Conservation (phyloP, 2,329 filamentous ascomycete species). For the Waltergamsia citrina region DNA sequence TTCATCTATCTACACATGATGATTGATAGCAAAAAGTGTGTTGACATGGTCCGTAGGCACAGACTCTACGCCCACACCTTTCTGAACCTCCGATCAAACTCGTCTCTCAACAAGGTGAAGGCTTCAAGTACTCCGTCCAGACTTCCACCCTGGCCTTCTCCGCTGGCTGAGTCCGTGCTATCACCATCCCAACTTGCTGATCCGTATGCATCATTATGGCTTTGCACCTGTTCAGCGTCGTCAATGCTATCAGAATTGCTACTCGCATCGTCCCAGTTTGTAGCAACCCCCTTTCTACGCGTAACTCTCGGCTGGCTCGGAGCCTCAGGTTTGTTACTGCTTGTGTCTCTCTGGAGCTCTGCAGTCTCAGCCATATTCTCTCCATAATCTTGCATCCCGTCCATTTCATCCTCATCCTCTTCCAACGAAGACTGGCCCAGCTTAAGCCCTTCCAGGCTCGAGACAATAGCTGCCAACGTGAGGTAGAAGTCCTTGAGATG, state of each 20-base stretch:
- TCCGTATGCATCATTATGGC: slow-evolving; percentile 37
- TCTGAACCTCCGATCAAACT: slow-evolving; percentile 56
- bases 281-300: no score
- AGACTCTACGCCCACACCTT: slow-evolving; percentile 51
- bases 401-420: slow-evolving; percentile 17
- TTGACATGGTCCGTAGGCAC: no score
- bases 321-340: neutral
- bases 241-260: no score
- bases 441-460: slow-evolving; percentile 47
- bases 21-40: no score
- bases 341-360: slow-evolving; percentile 3
- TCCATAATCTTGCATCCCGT: slow-evolving; percentile 31
- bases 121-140: slow-evolving; percentile 48
- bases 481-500: slow-evolving; percentile 50
- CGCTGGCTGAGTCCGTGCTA: slow-evolving; percentile 14
- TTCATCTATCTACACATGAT: no score
- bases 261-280: no score
- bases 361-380: slow-evolving; percentile 16
- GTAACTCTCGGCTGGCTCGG: no score
- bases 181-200: slow-evolving; percentile 21
- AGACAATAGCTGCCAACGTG: slow-evolving; percentile 62
- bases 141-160: slow-evolving; percentile 17
- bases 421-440: slow-evolving; percentile 28
- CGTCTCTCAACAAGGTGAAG: slow-evolving; percentile 45
- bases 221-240: slow-evolving; percentile 4